phyloP scores from a whole-genome alignment of 1,284 basidiomycete species.

The Ustilago nuda region DNA sequence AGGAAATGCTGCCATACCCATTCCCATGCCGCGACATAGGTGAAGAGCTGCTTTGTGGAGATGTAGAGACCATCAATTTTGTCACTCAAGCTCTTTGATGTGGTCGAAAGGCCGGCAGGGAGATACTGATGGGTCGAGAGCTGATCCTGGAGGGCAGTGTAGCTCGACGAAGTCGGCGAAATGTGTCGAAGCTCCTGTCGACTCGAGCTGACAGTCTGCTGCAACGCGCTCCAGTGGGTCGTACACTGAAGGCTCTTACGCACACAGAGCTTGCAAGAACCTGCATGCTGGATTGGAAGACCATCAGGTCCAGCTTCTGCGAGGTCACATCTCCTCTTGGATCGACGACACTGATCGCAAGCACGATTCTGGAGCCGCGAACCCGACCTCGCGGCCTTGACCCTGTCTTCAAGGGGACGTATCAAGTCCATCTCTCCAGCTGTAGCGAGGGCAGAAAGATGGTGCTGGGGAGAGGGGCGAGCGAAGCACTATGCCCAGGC shows the following conservation, averaged over 20 bases:
- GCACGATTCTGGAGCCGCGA: constrained; percentile 52
- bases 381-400: constrained; percentile 40
- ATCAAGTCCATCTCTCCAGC: constrained; percentile 30
- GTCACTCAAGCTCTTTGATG: constrained; percentile 35
- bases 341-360: constrained; percentile 48
- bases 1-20: constrained; percentile 48
- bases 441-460: background rate
- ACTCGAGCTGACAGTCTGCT: constrained; percentile 48
- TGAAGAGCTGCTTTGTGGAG: constrained; percentile 42
- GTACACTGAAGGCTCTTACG: constrained; percentile 51
- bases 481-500: background rate
- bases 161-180: constrained; percentile 39
- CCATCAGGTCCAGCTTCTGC: constrained; percentile 44
- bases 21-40: constrained; percentile 43
- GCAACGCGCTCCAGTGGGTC: constrained; percentile 42
- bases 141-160: constrained; percentile 45
- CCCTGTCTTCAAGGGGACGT: constrained; percentile 29
- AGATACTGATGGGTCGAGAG: constrained; percentile 34
- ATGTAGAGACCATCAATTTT: constrained; percentile 44
- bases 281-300: constrained; percentile 33
- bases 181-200: constrained; percentile 48
- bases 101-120: constrained; percentile 30
- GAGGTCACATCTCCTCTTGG: constrained; percentile 47
- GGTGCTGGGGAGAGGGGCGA: background rate
- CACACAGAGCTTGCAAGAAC: constrained; percentile 46